Evolutionary conservation across 345 rosid species (phyloP).

Genomic region (Lumnitzera littorea): DNA sequence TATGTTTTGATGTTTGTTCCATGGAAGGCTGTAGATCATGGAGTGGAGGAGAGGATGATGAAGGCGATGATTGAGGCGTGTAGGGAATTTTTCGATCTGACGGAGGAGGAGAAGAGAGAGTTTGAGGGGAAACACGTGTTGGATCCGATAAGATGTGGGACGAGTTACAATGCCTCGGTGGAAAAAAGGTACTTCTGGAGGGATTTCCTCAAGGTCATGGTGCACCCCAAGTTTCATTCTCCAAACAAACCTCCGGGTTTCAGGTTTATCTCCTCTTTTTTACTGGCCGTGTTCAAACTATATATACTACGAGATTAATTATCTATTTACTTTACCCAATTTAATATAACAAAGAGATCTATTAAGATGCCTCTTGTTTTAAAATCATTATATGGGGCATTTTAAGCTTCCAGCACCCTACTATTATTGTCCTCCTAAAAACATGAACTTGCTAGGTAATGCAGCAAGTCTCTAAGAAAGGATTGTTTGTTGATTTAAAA

Average conservation of each 20-base stretch:
- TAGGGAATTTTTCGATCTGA: constrained; percentile 20
- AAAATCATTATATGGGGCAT: no score
- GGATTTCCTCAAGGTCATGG: constrained; percentile 33
- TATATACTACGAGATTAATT: no score
- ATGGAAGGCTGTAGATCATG: constrained; percentile 29
- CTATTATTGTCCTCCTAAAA: no score
- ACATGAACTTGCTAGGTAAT: no score
- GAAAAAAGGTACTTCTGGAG: constrained; percentile 31
- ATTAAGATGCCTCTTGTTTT: no score
- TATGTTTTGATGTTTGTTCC: neutral
- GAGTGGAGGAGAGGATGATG: constrained; percentile 16
- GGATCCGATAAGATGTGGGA: constrained; percentile 32
- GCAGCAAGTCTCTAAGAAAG: no score
- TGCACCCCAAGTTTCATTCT: constrained; percentile 32
- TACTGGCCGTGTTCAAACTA: no score
- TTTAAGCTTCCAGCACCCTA: no score
- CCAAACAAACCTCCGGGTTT: constrained; percentile 26
- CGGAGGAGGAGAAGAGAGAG: constrained; percentile 20
- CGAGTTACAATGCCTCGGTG: constrained; percentile 21
- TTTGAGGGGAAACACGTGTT: constrained; percentile 22
- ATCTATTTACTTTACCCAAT: no score
- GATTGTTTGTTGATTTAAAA: no score
- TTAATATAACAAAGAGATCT: no score
- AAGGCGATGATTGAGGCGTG: constrained; percentile 13
- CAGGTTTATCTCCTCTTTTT: constrained; percentile 15